Conservation (phyloP, 345 rosid genomes). For the Rhizophora apiculata region DNA sequence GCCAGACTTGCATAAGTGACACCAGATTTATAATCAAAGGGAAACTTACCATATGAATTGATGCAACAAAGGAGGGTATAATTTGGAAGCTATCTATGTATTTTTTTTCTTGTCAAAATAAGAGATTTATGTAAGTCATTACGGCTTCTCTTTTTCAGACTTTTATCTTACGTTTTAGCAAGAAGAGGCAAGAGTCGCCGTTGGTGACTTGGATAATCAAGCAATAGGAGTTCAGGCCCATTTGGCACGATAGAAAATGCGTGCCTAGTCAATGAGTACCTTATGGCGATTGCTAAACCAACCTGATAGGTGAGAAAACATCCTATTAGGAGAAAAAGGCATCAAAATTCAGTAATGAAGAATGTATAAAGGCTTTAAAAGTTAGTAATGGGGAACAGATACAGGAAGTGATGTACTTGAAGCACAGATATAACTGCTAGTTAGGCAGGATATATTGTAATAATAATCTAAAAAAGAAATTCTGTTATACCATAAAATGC, state of each 20-base stretch:
- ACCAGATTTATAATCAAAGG: background rate
- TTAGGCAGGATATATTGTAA: too few species aligned
- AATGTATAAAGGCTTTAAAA: background rate
- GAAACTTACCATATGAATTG: background rate
- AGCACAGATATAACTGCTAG: too few species aligned
- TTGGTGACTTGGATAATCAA: constrained; percentile 95
- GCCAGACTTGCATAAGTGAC: background rate
- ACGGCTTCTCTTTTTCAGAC: too few species aligned
- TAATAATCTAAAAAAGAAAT: too few species aligned
- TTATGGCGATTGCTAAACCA: constrained; percentile 70
- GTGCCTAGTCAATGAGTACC: constrained; percentile 78
- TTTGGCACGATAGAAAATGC: constrained; percentile 70
- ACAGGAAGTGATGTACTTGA: too few species aligned
- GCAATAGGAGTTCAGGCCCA: constrained; percentile 80
- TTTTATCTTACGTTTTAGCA: constrained; percentile 71
- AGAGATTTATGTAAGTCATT: too few species aligned
- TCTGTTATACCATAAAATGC: too few species aligned
- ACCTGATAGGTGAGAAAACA: constrained; percentile 39
- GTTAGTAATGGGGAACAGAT: too few species aligned
- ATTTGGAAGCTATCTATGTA: too few species aligned
- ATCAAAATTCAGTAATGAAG: background rate
- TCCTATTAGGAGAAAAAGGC: background rate
- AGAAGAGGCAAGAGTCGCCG: constrained; percentile 86
- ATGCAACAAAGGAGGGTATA: too few species aligned
- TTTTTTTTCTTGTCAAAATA: too few species aligned